Evolutionary conservation across 1,284 basidiomycete species (phyloP), one percentile per base, ranked within the genome.

Genomic region (Boletus subluridellus): DNA sequence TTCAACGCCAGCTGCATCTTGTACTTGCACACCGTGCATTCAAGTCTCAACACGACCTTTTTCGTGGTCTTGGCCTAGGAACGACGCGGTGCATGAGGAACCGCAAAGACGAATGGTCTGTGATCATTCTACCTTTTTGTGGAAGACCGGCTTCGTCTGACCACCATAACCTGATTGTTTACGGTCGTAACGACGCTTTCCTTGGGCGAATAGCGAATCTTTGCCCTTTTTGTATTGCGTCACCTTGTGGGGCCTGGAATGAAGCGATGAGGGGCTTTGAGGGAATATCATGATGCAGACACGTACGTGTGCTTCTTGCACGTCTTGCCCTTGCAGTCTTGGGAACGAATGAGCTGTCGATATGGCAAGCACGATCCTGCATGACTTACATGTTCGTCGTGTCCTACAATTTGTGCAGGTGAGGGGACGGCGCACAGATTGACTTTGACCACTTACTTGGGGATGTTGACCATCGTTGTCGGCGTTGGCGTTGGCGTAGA

Each of bases 141-240:
- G 96, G 90, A 98, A 98, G 78, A 98, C 95, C 68, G 97, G 96
- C 86, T 99, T 99, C 66, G 96, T 99, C 85, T 98, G 95, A 84
- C 96, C 96, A 92, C 96, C 96, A 82, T 98, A 99, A 83, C 96
- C 96, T 73, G 90, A 91, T 80, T 97, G 95, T 85, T 97, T 98
- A 72, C 92, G 88, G 83, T 98, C 96, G 82, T 99, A 99, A 85
- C 97, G 95, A 75, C 96, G 93, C 90, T 99, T 99, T 81, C 96
- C 97, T 83, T 99, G 95, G 62, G 94, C 95, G 76, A 91, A 90
- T 66, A 95, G 80, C 62, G 94, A 97, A 76, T 93, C 94, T 82
- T 97, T 97, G 76, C 95, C 95, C 85, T 93, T 96, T 90, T 97
- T 98, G 86, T 96, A 97, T 77, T 97, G 94, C 62, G 94, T 96